Evolutionary conservation across 768 basidiomycete genomes (phyloP).

Genomic region (Leccinum boreale): DNA sequence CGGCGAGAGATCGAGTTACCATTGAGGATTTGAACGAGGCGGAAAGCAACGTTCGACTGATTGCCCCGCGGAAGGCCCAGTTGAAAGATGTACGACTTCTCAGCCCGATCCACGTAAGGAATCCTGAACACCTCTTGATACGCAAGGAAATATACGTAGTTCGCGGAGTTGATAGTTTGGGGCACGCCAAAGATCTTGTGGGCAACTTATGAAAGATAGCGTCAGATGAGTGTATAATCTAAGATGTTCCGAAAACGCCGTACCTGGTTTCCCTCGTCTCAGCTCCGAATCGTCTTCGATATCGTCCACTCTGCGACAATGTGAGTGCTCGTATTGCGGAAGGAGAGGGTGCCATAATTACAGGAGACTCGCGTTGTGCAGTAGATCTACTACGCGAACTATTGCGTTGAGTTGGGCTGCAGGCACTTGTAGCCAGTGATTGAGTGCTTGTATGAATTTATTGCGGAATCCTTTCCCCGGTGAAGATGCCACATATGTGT

Average conservation of each 20-base stretch:
- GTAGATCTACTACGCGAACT: constrained; percentile 77
- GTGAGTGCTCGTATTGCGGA: neutral
- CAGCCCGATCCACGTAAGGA: constrained; percentile 4
- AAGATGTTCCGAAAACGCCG: neutral
- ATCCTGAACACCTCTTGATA: constrained; percentile 70
- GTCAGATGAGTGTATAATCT: neutral
- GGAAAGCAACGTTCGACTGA: constrained; percentile 27
- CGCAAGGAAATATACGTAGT: constrained; percentile 95
- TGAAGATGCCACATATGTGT: constrained; percentile 74
- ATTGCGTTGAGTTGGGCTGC: constrained; percentile 68
- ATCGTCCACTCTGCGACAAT: constrained; percentile 72
- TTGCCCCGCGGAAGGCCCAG: constrained; percentile 19
- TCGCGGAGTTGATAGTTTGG: constrained; percentile 95
- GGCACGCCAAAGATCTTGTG: constrained; percentile 97
- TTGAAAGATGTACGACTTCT: constrained; percentile 36
- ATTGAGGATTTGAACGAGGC: constrained; percentile 72
- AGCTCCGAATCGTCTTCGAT: constrained; percentile 93
- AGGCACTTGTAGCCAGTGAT: constrained; percentile 87
- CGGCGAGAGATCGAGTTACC: constrained; percentile 36
- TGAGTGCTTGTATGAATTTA: constrained; percentile 87
- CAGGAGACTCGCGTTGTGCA: constrained; percentile 93
- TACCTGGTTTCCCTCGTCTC: constrained; percentile 81
- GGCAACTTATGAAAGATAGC: constrained; percentile 52
- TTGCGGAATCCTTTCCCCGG: constrained; percentile 92
- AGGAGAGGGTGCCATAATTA: constrained; percentile 33